Percentiles rank a stretch among this genome's conserved stretches.
Conservation (phyloP, 2,329 filamentous ascomycete genomes). For the Pseudohalonectria lignicola region DNA sequence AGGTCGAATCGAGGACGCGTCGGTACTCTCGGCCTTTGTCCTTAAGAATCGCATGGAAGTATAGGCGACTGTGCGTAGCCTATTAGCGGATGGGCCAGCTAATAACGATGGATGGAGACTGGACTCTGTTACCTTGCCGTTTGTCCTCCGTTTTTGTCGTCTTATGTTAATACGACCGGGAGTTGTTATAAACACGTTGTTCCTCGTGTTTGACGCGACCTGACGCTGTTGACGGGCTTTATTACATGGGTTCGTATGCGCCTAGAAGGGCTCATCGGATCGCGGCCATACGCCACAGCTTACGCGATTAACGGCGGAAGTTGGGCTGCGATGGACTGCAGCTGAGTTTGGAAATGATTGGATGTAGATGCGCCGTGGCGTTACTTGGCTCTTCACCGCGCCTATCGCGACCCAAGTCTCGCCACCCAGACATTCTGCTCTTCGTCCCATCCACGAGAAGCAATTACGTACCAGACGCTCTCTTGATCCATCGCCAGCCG, state of each 20-base stretch:
- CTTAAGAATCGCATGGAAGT: not conserved
- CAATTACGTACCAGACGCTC: not conserved
- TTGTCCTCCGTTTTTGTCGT: slow-evolving; percentile 2
- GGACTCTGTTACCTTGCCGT: slow-evolving; percentile 2
- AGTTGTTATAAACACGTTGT: slow-evolving; percentile 2
- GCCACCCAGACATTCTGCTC: not conserved
- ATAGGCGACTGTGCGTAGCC: slow-evolving; percentile 3
- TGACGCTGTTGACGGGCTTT: not conserved
- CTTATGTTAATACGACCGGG: slow-evolving; percentile 3
- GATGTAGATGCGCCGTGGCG: not conserved
- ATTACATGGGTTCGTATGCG: not conserved
- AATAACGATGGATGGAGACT: slow-evolving; percentile 3
- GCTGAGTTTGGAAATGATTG: not conserved
- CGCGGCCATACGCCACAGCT: not conserved
- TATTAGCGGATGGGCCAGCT: slow-evolving; percentile 5
- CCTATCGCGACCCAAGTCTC: not conserved
- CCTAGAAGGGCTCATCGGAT: not conserved
- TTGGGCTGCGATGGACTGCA: not conserved
- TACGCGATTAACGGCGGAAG: not conserved
- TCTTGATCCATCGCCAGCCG: not conserved
- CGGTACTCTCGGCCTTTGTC: not conserved
- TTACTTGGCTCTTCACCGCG: not conserved
- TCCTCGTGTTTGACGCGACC: not conserved
- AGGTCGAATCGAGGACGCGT: not conserved
- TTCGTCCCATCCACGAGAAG: not conserved